Conservation (phyloP, 495 filamentous ascomycete species). For the Penicillium canescens region DNA sequence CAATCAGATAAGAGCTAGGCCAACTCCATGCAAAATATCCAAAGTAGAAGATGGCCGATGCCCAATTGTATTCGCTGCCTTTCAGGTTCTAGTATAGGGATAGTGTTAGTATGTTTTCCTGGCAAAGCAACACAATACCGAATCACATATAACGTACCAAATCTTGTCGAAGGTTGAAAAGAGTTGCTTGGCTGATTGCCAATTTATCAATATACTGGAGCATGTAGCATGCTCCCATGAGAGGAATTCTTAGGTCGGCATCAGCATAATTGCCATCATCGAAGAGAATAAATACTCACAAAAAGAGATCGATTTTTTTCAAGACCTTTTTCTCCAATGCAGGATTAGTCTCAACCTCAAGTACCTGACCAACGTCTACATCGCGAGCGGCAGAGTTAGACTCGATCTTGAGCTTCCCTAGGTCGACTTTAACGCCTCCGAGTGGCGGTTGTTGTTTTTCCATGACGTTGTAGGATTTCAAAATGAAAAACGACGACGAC, state of each 20-base stretch:
- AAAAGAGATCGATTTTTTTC: slow-evolving; percentile 33
- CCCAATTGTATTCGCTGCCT: slow-evolving; percentile 50
- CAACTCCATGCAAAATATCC: slow-evolving; percentile 52
- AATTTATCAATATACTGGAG: slow-evolving; percentile 62
- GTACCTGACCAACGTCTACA: slow-evolving; percentile 37
- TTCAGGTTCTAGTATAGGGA: slow-evolving; percentile 24
- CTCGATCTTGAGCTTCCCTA: slow-evolving; percentile 16
- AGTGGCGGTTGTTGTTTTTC: slow-evolving; percentile 11
- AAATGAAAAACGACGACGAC: neutral
- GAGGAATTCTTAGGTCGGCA: slow-evolving; percentile 35
- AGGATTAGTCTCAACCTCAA: slow-evolving; percentile 30
- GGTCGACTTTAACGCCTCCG: slow-evolving; percentile 1
- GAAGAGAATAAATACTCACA: slow-evolving; percentile 13
- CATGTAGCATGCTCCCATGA: slow-evolving; percentile 47
- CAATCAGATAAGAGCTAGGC: slow-evolving; percentile 51
- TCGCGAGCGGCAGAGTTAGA: slow-evolving; percentile 21
- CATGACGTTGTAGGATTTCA: slow-evolving; percentile 1
- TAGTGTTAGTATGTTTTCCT: too few relatives aligned
- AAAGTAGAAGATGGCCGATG: slow-evolving; percentile 50
- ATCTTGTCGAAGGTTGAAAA: slow-evolving; percentile 48
- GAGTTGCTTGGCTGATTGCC: slow-evolving; percentile 53
- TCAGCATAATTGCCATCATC: neutral
- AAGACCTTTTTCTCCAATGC: slow-evolving; percentile 32
- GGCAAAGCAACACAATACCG: neutral
- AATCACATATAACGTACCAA: slow-evolving; percentile 19